These are phyloP conservation scores for Phytophthora fragariae DNA, from an alignment of 352 stramenopile genomes.

Conservation along the genomic window DNA sequence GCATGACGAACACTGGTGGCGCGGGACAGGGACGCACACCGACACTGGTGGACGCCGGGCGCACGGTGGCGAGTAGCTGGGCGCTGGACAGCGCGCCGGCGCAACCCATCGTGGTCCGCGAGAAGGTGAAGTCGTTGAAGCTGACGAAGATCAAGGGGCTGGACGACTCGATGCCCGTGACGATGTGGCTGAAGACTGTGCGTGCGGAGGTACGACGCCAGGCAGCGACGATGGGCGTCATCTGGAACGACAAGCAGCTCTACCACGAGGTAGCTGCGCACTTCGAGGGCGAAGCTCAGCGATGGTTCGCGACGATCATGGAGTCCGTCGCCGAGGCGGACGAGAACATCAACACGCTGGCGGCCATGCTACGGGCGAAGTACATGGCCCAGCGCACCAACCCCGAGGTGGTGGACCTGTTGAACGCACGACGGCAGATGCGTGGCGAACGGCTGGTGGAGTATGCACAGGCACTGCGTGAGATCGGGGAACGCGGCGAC, in stretches of 20 bases:
- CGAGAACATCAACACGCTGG: constrained; percentile 1
- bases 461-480: constrained; percentile 1
- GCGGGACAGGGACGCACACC: not conserved
- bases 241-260: not conserved
- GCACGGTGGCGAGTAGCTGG: not conserved
- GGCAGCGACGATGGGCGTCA: not conserved
- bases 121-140: constrained; percentile 13
- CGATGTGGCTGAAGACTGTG: not conserved
- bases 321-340: not conserved
- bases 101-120: not conserved
- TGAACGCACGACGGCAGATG: constrained; percentile 5
- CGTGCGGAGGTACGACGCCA: not conserved
- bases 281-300: constrained; percentile 4
- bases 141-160: constrained; percentile 10
- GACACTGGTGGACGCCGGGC: not conserved
- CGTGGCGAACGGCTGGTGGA: constrained; percentile 8
- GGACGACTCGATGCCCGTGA: constrained; percentile 8
- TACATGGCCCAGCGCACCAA: constrained; percentile 7
- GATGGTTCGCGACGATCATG: constrained; percentile 20
- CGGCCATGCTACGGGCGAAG: not conserved
- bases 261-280: constrained; percentile 16
- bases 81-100: not conserved
- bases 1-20: not conserved
- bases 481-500: not conserved
- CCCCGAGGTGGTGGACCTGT: constrained; percentile 9